Percentiles rank a stretch among this genome's conserved stretches.
phyloP scores from a whole-genome alignment of 2,329 filamentous ascomycete genomes.

The Beauveria asiatica region DNA sequence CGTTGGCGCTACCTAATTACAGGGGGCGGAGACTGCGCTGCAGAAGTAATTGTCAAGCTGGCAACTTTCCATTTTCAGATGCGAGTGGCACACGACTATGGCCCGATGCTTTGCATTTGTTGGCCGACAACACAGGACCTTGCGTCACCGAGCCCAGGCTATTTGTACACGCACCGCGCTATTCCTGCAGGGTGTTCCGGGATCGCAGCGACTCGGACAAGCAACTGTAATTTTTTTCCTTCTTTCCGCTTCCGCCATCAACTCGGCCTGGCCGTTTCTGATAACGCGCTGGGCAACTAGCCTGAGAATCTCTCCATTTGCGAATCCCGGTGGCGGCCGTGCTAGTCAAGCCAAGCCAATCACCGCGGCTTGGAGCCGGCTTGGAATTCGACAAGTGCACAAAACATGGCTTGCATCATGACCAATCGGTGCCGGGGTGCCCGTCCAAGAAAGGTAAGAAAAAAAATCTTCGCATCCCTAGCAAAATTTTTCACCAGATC shows the following conservation, averaged over 20 bases:
- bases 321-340: not conserved
- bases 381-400: not conserved
- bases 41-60: not conserved
- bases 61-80: not conserved
- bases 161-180: not conserved
- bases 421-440: constrained; percentile 1
- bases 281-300: not conserved
- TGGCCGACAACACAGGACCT: not conserved
- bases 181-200: not conserved
- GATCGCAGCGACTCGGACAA: not conserved
- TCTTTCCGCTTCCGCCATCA: not conserved
- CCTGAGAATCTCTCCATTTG: not conserved
- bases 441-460: constrained; percentile 3
- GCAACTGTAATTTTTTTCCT: not conserved
- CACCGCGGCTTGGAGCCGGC: not conserved
- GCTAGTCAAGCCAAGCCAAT: not conserved
- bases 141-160: not conserved
- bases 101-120: not conserved
- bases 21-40: not conserved
- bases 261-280: constrained; percentile 1
- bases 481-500: not conserved
- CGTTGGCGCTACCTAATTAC: not conserved
- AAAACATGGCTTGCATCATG: constrained; percentile 6
- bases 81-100: not conserved
- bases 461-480: not conserved